Evolutionary conservation across 1,284 basidiomycete genomes (phyloP), one percentile per base, ranked within the genome.

Genomic region (Leccinum fuscescens): DNA sequence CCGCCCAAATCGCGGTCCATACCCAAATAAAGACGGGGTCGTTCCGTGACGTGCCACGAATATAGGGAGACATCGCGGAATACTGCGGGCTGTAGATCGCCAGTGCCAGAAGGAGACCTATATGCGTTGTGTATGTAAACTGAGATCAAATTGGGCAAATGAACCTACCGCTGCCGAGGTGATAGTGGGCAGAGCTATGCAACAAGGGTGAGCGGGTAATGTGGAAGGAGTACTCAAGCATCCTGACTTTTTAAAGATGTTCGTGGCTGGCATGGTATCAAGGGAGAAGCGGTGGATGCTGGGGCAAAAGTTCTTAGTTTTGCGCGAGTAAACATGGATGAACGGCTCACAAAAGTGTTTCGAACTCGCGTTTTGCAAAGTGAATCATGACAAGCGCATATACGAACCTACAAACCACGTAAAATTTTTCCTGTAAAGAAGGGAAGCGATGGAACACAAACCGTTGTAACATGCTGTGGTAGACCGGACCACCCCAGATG

Each of bases 231-330:
- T 0, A 33, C 22, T 27, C 8, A 46, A 57, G 55, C 54, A 76
- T 83, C 4, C 53, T 51, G 60, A 96, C 93, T 99, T 99, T 74
- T 91, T 92, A 80, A 96, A 91, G 51, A 99, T 84, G 72, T 95
- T 94, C 63, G 76, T 75, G 60, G 92, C 77, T 1, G 96, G 97
- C 90, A 99, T 97, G 0, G 96, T 98, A 2, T 87, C 90, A 75
- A 95, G 88, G 35, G 94, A 97, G 82, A 99, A 99, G 17, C 93
- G 89, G 74, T 98, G 96, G 1, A 97, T 86, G 70, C 89, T 92
- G 62, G 20, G 46, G 33, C 14, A n/a, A 55, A 50, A 46, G 5
- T 27, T 50, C 44, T 61, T 33, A 55, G 49, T 33, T 7, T 39
- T 20, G 59, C 35, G 50, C 20, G 17, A 54, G 53, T 39, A 54